These are phyloP conservation scores for Pyrus betulifolia DNA, from an alignment of 306 rosid species.

Conservation along the genomic window DNA sequence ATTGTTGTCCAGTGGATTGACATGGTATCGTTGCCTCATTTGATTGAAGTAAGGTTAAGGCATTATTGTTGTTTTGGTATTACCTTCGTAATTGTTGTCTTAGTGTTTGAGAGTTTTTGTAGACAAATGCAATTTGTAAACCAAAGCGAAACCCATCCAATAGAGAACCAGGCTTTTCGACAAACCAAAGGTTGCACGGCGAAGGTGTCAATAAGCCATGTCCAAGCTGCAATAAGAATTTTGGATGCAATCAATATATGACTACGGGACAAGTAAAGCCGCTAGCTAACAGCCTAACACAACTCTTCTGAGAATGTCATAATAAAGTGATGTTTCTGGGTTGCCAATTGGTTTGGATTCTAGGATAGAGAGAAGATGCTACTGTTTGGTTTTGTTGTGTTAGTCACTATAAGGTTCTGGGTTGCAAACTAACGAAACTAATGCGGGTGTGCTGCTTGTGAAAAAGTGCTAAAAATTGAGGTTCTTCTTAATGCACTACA, in stretches of 20 bases:
- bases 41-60: not conserved
- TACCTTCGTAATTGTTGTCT: not conserved
- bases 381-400: not conserved
- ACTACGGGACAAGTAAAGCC: not conserved
- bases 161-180: not conserved
- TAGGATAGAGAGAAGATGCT: not conserved
- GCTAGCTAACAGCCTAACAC: not conserved
- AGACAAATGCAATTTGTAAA: not conserved
- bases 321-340: no score
- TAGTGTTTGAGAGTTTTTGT: not conserved
- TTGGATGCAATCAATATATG: not conserved
- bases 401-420: not conserved
- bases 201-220: not conserved
- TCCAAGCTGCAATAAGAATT: not conserved
- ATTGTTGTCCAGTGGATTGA: not conserved
- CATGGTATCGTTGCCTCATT: not conserved
- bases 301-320: not conserved
- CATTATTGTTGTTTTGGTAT: not conserved
- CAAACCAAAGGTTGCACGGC: not conserved
- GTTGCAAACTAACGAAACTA: not conserved
- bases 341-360: not conserved
- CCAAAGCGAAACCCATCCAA: not conserved
- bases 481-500: not conserved
- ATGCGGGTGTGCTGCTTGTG: not conserved
- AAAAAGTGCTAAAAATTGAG: not conserved